Percentiles rank a stretch among this genome's conserved stretches.
Conservation (phyloP, 805 yeast genomes). For the Zygosaccharomyces kombuchaensis region DNA sequence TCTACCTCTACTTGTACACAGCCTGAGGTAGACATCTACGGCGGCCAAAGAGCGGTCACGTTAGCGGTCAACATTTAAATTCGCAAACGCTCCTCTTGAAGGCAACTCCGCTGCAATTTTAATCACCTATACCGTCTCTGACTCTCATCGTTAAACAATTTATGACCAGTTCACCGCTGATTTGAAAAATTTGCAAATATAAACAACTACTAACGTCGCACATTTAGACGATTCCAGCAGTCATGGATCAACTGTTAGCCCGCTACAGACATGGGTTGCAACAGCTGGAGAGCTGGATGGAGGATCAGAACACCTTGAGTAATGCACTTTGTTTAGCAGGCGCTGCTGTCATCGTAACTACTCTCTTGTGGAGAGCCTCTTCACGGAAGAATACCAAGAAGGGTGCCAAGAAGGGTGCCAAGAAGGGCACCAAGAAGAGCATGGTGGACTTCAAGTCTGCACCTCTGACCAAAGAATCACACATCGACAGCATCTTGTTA, state of each 20-base stretch:
- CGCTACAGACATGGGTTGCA: not conserved
- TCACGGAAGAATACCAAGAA: slow-evolving; percentile 4
- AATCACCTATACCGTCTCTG: not conserved
- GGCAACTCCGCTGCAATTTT: not conserved
- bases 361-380: slow-evolving; percentile 18
- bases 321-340: slow-evolving; percentile 13
- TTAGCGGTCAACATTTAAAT: no score
- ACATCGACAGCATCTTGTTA: slow-evolving; percentile 24
- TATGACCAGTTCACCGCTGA: not conserved
- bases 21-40: no score
- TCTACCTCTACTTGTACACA: no score
- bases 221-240: not conserved
- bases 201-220: not conserved
- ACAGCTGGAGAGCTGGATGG: not conserved
- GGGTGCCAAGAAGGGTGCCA: slow-evolving; percentile 1
- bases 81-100: no score
- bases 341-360: slow-evolving; percentile 16
- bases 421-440: slow-evolving; percentile 5
- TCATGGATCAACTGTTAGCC: slow-evolving; percentile 1
- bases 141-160: not conserved
- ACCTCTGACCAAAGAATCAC: slow-evolving; percentile 25
- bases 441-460: slow-evolving; percentile 13
- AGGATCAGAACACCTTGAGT: not conserved
- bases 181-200: not conserved
- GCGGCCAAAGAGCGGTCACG: no score